Conservation (phyloP, 495 filamentous ascomycete genomes). For the Margaritispora aquatica region DNA sequence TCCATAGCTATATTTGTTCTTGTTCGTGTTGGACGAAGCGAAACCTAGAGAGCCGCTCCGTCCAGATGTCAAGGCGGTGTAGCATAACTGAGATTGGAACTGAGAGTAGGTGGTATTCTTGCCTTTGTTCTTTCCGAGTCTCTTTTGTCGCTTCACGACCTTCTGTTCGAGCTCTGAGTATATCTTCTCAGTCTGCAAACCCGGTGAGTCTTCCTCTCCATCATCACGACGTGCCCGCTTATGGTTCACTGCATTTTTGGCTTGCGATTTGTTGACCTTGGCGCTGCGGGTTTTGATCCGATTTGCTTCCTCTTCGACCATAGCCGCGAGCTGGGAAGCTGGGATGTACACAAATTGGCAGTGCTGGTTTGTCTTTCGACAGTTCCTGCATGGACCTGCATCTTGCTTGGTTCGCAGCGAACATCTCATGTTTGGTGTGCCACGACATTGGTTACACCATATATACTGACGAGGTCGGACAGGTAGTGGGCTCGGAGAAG, state of each 20-base stretch:
- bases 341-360: slow-evolving; percentile 9
- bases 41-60: no score
- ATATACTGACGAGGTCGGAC: slow-evolving; percentile 2
- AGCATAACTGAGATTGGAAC: neutral
- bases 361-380: neutral
- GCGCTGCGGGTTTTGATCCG: neutral
- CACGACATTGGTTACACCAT: slow-evolving; percentile 14
- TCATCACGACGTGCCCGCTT: neutral
- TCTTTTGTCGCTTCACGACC: neutral
- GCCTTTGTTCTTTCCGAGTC: neutral
- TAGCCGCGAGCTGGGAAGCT: neutral
- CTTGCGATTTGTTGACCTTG: neutral
- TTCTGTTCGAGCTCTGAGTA: neutral
- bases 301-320: neutral
- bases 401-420: slow-evolving; percentile 1
- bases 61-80: neutral
- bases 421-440: neutral
- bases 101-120: neutral
- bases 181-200: neutral
- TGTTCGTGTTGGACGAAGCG: no score
- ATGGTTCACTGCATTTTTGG: neutral
- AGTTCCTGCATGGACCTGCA: slow-evolving; percentile 9
- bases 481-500: neutral
- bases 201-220: neutral
- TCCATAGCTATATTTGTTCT: no score